Evolutionary conservation across 2,329 filamentous ascomycete genomes (phyloP).

Genomic region (Pseudopithomyces chartarum): DNA sequence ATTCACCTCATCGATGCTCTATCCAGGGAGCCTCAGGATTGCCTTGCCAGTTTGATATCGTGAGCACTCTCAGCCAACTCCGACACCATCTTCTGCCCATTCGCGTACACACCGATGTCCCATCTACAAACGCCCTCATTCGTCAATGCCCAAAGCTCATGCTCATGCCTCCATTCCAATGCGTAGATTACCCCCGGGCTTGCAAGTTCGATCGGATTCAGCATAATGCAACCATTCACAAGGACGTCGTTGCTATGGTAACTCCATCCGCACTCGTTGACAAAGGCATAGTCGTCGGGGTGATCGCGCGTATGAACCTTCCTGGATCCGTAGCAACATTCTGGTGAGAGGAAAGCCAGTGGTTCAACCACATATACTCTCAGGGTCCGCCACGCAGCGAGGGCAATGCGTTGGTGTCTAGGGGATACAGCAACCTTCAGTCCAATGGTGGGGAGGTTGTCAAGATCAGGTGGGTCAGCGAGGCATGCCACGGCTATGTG

Average conservation of each 20-base stretch:
- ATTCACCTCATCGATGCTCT: not conserved
- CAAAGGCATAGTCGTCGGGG: constrained; percentile 13
- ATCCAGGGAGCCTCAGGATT: not conserved
- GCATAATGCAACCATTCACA: constrained; percentile 14
- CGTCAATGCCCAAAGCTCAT: constrained; percentile 30
- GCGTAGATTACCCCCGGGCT: constrained; percentile 18
- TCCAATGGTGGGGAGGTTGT: constrained; percentile 24
- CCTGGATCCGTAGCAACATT: not conserved
- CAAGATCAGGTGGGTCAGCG: constrained; percentile 11
- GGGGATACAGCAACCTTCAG: constrained; percentile 25
- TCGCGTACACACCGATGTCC: constrained; percentile 14
- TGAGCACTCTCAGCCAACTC: constrained; percentile 6
- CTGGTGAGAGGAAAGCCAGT: constrained; percentile 23
- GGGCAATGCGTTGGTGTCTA: constrained; percentile 22
- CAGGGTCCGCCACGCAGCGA: constrained; percentile 27
- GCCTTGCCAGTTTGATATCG: too few species aligned
- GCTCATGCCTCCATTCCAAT: constrained; percentile 21
- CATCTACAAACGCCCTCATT: constrained; percentile 23
- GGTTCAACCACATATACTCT: constrained; percentile 25
- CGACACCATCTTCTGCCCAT: not conserved
- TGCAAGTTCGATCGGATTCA: constrained; percentile 23
- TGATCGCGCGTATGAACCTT: not conserved
- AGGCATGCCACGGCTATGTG: constrained; percentile 26
- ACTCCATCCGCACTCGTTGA: constrained; percentile 13
- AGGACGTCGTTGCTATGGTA: constrained; percentile 9